Evolutionary conservation across 1,284 basidiomycete genomes (phyloP), one percentile per base, ranked within the genome.

Genomic region (Irpex sp.): DNA sequence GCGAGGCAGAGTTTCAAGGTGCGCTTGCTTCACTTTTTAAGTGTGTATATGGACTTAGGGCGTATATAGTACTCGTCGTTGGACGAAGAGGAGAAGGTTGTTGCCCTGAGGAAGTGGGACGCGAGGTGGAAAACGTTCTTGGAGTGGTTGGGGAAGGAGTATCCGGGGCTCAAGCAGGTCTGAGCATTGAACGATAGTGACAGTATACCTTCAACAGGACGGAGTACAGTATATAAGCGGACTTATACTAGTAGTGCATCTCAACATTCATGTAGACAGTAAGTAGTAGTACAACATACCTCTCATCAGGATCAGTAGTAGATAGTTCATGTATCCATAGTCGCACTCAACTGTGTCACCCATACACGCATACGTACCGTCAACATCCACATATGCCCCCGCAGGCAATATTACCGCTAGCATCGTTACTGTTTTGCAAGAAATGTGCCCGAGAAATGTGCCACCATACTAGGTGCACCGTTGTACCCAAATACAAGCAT

Each of bases 1-100:
- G 88, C 87, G 3, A 78, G 84, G 58, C 86, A 89, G 66, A 90
- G 88, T 70, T 78, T 91, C 62, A 76, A 81, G 77, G 89, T 87
- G 59, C 69, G 78, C 15, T 51, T 64, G 15, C 60, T 7, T 51
- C 26, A 26, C 26, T 4, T 4, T 4, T 26, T 26, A 26, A 2
- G 26, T 3, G 3, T 26, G 26, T 26, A 26, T 26, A 4, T 26
- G 26, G 26, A 26, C 26, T 4, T 4, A 26, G 4, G 26, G 26
- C 2, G 4, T 26, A 26, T 26, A 26, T 60, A 90, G 87, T 78
- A 83, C 71, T 87, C 85, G 1, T 82, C 79, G 51, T 72, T 91
- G 59, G 74, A 77, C 1, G 69, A 67, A 0, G 74, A 76, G 21
- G 82, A 85, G 69, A 89, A 88, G 70, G 67, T 68, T 40, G 66